Conservation (phyloP, 495 filamentous ascomycete species). For the Tuber indicum region DNA sequence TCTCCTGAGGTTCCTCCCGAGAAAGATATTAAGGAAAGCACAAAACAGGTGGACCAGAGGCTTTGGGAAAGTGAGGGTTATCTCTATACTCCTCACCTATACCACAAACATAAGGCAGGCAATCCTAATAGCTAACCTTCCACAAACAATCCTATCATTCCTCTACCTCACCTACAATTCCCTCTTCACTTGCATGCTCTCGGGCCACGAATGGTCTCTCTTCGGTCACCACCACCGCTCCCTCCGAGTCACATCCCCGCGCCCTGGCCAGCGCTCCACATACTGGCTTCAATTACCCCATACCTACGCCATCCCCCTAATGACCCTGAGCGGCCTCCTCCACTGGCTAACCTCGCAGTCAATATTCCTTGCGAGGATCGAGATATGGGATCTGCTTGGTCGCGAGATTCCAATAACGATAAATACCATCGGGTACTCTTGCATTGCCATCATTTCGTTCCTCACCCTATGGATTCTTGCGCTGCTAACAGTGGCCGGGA, state of each 20-base stretch:
- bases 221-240: no score
- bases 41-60: constrained; percentile 10
- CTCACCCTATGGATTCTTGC: background rate
- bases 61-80: constrained; percentile 5
- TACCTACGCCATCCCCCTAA: constrained; percentile 44
- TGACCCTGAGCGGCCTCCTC: constrained; percentile 32
- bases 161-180: constrained; percentile 11
- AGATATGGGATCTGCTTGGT: constrained; percentile 15
- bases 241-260: constrained; percentile 42
- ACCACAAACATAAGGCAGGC: constrained; percentile 30
- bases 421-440: constrained; percentile 11
- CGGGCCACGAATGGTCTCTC: no score
- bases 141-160: constrained; percentile 47
- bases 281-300: constrained; percentile 47
- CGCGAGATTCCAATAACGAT: background rate
- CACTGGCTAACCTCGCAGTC: constrained; percentile 48
- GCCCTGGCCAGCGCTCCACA: constrained; percentile 42
- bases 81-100: constrained; percentile 1
- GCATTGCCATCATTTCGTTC: constrained; percentile 12
- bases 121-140: constrained; percentile 34
- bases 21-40: background rate
- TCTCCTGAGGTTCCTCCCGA: background rate
- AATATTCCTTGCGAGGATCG: constrained; percentile 43
- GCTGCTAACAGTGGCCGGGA: background rate
- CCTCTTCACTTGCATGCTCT: no score